Base-by-base conservation (phyloP, 2,329 filamentous ascomycete species). In the Zalaria sp. region DNA sequence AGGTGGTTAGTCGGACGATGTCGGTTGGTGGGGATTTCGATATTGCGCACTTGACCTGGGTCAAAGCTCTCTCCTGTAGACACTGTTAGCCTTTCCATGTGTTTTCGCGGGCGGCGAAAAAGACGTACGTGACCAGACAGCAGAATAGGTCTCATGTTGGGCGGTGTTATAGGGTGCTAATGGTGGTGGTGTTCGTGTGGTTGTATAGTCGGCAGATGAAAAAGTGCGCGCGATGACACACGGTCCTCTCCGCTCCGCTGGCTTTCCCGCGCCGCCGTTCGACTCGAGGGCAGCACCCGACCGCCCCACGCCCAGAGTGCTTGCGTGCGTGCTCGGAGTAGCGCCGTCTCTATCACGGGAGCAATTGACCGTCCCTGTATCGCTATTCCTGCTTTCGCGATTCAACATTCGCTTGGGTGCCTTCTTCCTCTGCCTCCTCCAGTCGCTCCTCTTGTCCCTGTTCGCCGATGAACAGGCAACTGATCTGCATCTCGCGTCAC, bases 91-190 rank as follows among this genome's bases (percentile, higher is more conserved):
- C n/a, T 26, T 7, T 5, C 35, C 37, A 18, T 18, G 18, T 18
- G 18, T 18, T 18, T 18, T 18, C 18, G 32, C 25, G 10, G 5
- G n/a, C 6, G 3, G 9, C 4, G 5, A 27, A 26, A 36, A n/a
- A 34, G 7, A 65, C 72, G 55, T 65, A 81, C 79, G 79, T 98
- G 91, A 67, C 91, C 91, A 64, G 86, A 81, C 58, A 98, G 77
- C 57, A 98, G 74, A 66, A 95, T 93, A 61, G 91, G 91, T 72
- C 91, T 86, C 91, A 98, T 98, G 48, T 67, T 86, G 69, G 64
- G 47, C 41, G 46, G 39, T 39, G 40, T 26, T 50, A 39, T 46
- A 42, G 38, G 27, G 44, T 38, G 31, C 25, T 41, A 28, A 37
- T 37, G 40, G 28, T 35, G 40, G 36, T 27, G 38, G 44, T 35